Percentiles rank a stretch among this genome's conserved stretches.
These are phyloP conservation scores for Tetratostichococcus sp. DNA, from an alignment of 139 green algal species.

Conservation along the genomic window DNA sequence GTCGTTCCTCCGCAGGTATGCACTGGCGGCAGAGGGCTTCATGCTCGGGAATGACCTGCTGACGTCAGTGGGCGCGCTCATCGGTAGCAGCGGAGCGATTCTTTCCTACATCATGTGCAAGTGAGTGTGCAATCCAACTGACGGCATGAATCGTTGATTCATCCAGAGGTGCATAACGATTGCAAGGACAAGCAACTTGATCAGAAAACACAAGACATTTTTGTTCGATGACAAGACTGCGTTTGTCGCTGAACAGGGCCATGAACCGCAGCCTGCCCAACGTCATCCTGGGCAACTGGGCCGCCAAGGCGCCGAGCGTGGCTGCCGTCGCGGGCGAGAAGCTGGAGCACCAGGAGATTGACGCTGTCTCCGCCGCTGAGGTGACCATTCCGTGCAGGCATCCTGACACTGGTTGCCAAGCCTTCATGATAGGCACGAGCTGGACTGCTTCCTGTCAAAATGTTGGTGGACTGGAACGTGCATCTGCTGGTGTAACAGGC, in stretches of 20 bases:
- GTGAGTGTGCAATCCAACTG: not conserved
- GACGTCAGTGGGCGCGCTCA: constrained; percentile 77
- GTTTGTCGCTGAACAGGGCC: too few relatives aligned
- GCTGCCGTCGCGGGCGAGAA: constrained; percentile 7
- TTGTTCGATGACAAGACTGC: too few relatives aligned
- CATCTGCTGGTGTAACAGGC: constrained; percentile 17
- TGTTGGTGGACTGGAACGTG: too few relatives aligned
- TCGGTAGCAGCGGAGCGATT: constrained; percentile 83
- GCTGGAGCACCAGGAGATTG: constrained; percentile 50
- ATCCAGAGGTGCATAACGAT: too few relatives aligned
- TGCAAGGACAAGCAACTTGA: too few relatives aligned
- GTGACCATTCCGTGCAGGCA: not conserved
- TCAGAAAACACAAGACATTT: too few relatives aligned
- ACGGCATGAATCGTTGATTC: too few relatives aligned
- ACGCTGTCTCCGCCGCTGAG: constrained; percentile 13
- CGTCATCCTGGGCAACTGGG: constrained; percentile 83
- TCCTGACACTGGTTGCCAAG: too few relatives aligned
- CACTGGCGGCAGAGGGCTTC: constrained; percentile 85
- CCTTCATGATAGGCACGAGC: too few relatives aligned
- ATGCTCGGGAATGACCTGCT: constrained; percentile 83
- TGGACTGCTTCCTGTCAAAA: too few relatives aligned
- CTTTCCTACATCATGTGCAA: constrained; percentile 92
- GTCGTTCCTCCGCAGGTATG: constrained; percentile 46
- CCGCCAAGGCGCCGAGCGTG: constrained; percentile 16
- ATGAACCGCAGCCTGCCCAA: constrained; percentile 87